Evolutionary conservation across 2,329 filamentous ascomycete species (phyloP).

Genomic region (Nemania diffusa): DNA sequence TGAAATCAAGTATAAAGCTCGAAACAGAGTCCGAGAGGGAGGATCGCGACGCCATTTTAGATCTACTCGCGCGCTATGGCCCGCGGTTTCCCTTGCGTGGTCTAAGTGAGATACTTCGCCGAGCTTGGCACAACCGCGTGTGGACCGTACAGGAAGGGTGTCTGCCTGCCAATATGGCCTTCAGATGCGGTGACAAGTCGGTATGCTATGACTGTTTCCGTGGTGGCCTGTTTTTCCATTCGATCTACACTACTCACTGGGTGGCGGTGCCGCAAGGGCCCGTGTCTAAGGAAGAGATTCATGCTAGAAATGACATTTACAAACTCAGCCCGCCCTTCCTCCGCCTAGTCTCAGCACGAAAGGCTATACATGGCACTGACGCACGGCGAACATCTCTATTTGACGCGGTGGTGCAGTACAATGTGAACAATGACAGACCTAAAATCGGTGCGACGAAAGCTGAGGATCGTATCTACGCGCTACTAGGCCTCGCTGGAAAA

Average conservation of each 20-base stretch:
- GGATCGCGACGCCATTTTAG: slow-evolving; percentile 46
- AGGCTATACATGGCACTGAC: slow-evolving; percentile 42
- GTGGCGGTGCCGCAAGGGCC: slow-evolving; percentile 21
- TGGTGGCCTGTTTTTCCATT: slow-evolving; percentile 45
- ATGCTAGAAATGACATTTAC: slow-evolving; percentile 39
- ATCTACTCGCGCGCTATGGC: slow-evolving; percentile 40
- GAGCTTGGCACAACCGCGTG: slow-evolving; percentile 49
- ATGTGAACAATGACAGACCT: slow-evolving; percentile 39
- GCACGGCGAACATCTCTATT: slow-evolving; percentile 37
- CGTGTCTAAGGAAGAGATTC: slow-evolving; percentile 33
- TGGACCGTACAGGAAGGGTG: slow-evolving; percentile 52
- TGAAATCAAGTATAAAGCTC: slow-evolving; percentile 41
- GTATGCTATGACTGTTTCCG: slow-evolving; percentile 38
- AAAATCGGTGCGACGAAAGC: slow-evolving; percentile 45
- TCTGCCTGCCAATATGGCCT: slow-evolving; percentile 27
- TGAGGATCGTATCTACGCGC: slow-evolving; percentile 49
- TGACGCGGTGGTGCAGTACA: slow-evolving; percentile 48
- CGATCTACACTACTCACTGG: slow-evolving; percentile 49
- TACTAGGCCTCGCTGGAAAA: slow-evolving; percentile 46
- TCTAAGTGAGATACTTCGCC: slow-evolving; percentile 44
- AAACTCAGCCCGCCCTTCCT: slow-evolving; percentile 36
- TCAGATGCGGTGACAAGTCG: slow-evolving; percentile 32
- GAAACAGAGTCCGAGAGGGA: slow-evolving; percentile 30
- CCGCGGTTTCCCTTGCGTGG: slow-evolving; percentile 43
- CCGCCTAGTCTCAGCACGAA: slow-evolving; percentile 48